A percentile compares a stretch with the other conserved stretches of the same genome.
Conservation (phyloP, 2,329 filamentous ascomycete species). For the Fusarium oxysporum region DNA sequence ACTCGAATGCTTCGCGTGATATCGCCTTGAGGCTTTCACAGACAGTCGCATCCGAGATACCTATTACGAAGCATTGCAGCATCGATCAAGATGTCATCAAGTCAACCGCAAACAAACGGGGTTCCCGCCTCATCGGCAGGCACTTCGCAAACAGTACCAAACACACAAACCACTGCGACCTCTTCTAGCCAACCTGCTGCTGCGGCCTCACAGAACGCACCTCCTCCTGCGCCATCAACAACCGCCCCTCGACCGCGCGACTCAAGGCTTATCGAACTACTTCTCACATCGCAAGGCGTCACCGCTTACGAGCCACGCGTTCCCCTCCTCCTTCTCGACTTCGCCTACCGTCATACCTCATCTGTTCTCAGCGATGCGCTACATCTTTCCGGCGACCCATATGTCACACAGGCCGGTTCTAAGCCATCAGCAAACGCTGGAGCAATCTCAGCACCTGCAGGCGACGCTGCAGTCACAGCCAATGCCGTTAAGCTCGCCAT, state of each 20-base stretch:
- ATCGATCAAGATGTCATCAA: slow-evolving; percentile 49
- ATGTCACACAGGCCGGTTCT: slow-evolving; percentile 67
- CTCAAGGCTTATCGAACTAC: slow-evolving; percentile 81
- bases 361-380: slow-evolving; percentile 77
- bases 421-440: slow-evolving; percentile 63
- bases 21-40: not conserved
- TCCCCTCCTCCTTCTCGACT: slow-evolving; percentile 84
- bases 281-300: slow-evolving; percentile 82
- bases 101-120: slow-evolving; percentile 66
- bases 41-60: not conserved
- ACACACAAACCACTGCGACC: slow-evolving; percentile 51
- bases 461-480: slow-evolving; percentile 69
- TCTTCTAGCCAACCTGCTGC: slow-evolving; percentile 43
- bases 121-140: slow-evolving; percentile 55
- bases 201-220: slow-evolving; percentile 40
- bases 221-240: slow-evolving; percentile 50
- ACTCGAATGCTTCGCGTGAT: slow-evolving; percentile 8
- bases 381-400: slow-evolving; percentile 76
- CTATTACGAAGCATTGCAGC: not conserved
- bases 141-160: slow-evolving; percentile 52
- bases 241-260: slow-evolving; percentile 76
- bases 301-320: slow-evolving; percentile 85
- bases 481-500: slow-evolving; percentile 80
- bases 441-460: slow-evolving; percentile 60
- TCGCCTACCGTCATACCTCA: slow-evolving; percentile 84